Evolutionary conservation across 768 basidiomycete species (phyloP).

Genomic region (Tylopilus vinaceipallidus): DNA sequence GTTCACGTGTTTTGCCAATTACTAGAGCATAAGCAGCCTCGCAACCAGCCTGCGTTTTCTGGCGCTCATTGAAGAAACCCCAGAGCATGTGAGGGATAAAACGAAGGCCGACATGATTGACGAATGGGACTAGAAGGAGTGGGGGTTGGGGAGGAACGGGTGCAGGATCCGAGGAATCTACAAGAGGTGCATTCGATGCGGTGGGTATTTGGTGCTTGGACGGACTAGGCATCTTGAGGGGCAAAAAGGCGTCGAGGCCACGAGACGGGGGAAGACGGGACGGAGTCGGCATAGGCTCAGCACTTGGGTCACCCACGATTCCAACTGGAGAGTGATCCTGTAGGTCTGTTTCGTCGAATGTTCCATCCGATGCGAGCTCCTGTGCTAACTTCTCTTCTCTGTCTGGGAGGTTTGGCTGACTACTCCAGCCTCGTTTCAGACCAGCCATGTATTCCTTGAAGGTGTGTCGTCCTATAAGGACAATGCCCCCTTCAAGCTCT

Average conservation of each 20-base stretch:
- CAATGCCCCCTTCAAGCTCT: slow-evolving; percentile 77
- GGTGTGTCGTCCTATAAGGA: slow-evolving; percentile 85
- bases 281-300: slow-evolving; percentile 41
- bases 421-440: slow-evolving; percentile 80
- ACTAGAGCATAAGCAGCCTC: slow-evolving; percentile 80
- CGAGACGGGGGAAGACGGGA: slow-evolving; percentile 37
- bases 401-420: slow-evolving; percentile 64
- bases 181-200: slow-evolving; percentile 21
- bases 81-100: slow-evolving; percentile 88
- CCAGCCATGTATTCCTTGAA: slow-evolving; percentile 96
- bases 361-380: slow-evolving; percentile 66
- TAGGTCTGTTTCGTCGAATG: slow-evolving; percentile 69
- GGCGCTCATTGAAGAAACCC: slow-evolving; percentile 89
- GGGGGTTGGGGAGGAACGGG: slow-evolving; percentile 74
- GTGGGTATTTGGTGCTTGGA: slow-evolving; percentile 15
- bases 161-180: slow-evolving; percentile 48
- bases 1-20: slow-evolving; percentile 56
- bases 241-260: slow-evolving; percentile 34
- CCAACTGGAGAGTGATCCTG: slow-evolving; percentile 22
- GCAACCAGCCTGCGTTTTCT: slow-evolving; percentile 75
- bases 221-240: slow-evolving; percentile 26
- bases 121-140: slow-evolving; percentile 71
- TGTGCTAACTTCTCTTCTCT: slow-evolving; percentile 68
- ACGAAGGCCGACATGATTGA: slow-evolving; percentile 74
- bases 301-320: slow-evolving; percentile 29